Evolutionary conservation across 2,329 filamentous ascomycete genomes (phyloP), one percentile per base, ranked within the genome.

Genomic region (Fusarium penzigii): DNA sequence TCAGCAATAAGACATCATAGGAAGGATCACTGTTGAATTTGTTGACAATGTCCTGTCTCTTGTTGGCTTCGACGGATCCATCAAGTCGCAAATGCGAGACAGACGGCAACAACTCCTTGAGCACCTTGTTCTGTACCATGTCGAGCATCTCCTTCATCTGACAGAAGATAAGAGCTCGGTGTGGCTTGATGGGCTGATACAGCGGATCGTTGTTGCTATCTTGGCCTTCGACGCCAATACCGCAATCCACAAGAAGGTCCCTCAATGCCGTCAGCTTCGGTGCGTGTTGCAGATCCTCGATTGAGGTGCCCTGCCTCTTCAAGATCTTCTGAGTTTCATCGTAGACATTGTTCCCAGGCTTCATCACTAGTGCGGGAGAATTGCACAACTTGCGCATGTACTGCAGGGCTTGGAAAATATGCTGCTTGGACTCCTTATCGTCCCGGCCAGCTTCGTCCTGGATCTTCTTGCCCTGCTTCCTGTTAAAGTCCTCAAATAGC

Each of bases 61-160:
- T 92, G 57, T 88, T 92, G 25, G 94, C 90, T 72, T 97, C 94
- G 12, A 99, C 92, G 7, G 86, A 86, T 32, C 94, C 94, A 65
- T 99, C 95, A 34, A 99, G 84, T n/a, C 95, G 89, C 52, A 97
- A 83, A 68, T 88, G 97, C 38, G 95, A 94, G 6, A 97, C 92
- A 0, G 88, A 89, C 1, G 94, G 94, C n/a, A 99, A 81, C 74
- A 97, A 81, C 66, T 89, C 88, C 70, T 90, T 91, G 39, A 99
- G 76, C 1, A 99, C 94, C 52, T 93, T 92, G 64, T 89, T 91
- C 69, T 97, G 92, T 3, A 99, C 95, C 84, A 99, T 97, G 71
- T 99, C 94, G 20, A 99, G 81, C 95, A 99, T 99, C 72, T 99
- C 94, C 75, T 99, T 99, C 91, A 99, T 97, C 71, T 99, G 94